Evolutionary conservation across 2,329 filamentous ascomycete genomes (phyloP), one percentile per base, ranked within the genome.

Genomic region (Arthroderma sp.): DNA sequence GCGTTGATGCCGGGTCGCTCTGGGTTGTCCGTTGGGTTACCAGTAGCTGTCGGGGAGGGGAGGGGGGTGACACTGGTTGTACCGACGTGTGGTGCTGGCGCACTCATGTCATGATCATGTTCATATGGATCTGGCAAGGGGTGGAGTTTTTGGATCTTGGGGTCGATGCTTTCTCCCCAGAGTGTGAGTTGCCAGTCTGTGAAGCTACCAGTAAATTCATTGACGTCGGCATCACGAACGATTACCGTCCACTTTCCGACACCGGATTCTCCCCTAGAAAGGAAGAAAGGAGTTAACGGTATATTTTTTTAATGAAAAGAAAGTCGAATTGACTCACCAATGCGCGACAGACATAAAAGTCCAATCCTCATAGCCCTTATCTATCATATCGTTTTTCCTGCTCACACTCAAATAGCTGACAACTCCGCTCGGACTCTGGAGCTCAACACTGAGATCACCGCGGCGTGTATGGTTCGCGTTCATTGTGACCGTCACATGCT

Each of bases 301-400:
- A 6, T 28, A 37, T 22, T 30, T 28, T 33, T 29, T 4, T 6
- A 6, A 32, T 40, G 11, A 38, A 34, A 5, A 42, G 42, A 10
- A 40, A 22, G 15, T 22, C 22, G 22, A 22, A 43, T 27, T 39
- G 11, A 64, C 80, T 64, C 73, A 87, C 84, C 88, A 98, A 61
- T 98, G 91, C 51, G 81, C 88, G 33, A 98, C 91, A 49, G 82
- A 93, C 91, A 98, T 98, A 57, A 98, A 98, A 0, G 89, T 96
- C 91, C 91, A 98, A 65, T 96, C 86, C 33, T 80, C 69, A 61
- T 96, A 98, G 6, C 91, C 91, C 22, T 66, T 64, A 0, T 66
- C 60, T 32, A 73, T 74, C 1, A 73, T 69, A 61, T 98, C 91
- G 22, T 77, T 63, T 48, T 73, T 73, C 51, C 91, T 82, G 1